phyloP scores from a whole-genome alignment of 805 yeast genomes.

The Saccharomycopsis fodiens region DNA sequence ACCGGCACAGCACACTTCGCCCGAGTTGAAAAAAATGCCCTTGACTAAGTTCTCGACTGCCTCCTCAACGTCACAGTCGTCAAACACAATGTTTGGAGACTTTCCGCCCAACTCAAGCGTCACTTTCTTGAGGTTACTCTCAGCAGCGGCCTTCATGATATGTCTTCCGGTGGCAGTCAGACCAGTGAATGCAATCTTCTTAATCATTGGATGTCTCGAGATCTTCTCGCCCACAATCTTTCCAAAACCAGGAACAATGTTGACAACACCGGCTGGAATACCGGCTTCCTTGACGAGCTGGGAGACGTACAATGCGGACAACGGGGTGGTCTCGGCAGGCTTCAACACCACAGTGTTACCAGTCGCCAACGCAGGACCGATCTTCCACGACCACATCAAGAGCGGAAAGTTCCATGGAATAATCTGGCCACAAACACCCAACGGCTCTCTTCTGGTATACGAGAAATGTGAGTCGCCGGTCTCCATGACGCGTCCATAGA shows the following conservation, averaged over 20 bases:
- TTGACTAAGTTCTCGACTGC: constrained; percentile 69
- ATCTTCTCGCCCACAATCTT: constrained; percentile 76
- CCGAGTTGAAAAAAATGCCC: constrained; percentile 90
- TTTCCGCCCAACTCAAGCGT: constrained; percentile 96
- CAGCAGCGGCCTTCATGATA: constrained; percentile 76
- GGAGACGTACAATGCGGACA: constrained; percentile 74
- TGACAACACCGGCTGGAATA: constrained; percentile 85
- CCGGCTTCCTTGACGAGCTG: constrained; percentile 72
- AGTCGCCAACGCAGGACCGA: constrained; percentile 87
- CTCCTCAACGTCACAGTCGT: constrained; percentile 72
- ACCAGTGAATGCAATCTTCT: constrained; percentile 92
- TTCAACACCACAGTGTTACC: constrained; percentile 86
- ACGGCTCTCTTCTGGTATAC: constrained; percentile 80
- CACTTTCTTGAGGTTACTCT: constrained; percentile 76
- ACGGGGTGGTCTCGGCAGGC: constrained; percentile 88
- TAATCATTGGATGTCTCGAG: constrained; percentile 68
- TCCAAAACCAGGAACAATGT: constrained; percentile 84
- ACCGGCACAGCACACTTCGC: constrained; percentile 95
- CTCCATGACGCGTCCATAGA: constrained; percentile 67
- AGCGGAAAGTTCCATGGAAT: constrained; percentile 98
- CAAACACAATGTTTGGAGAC: constrained; percentile 84
- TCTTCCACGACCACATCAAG: constrained; percentile 90
- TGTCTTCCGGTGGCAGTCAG: constrained; percentile 87
- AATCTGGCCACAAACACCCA: constrained; percentile 93
- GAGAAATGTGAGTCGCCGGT: constrained; percentile 68